phyloP scores from a whole-genome alignment of 441 rosid species.

The Jatropha podagrica region DNA sequence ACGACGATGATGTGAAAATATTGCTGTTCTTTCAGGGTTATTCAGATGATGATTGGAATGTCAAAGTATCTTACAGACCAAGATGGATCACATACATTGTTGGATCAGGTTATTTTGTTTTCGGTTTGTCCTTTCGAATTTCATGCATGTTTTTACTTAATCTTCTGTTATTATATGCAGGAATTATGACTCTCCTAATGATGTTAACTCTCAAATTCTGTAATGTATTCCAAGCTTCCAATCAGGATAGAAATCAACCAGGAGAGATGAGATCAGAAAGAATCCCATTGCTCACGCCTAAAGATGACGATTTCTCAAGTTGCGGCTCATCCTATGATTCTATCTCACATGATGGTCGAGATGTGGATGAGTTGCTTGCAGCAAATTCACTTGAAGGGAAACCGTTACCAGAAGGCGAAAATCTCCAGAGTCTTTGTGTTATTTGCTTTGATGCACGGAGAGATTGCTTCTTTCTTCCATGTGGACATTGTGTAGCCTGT shows the following conservation, averaged over 20 bases:
- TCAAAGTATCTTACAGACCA: slow-evolving; percentile 52
- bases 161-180: slow-evolving; percentile 27
- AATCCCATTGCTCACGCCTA: slow-evolving; percentile 40
- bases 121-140: slow-evolving; percentile 2
- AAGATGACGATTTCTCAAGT: slow-evolving; percentile 51
- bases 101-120: slow-evolving; percentile 43
- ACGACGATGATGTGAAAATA: no score
- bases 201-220: slow-evolving; percentile 35
- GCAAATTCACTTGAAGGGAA: slow-evolving; percentile 26
- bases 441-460: slow-evolving; percentile 51
- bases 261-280: slow-evolving; percentile 30
- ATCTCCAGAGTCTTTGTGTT: slow-evolving; percentile 29
- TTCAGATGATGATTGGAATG: slow-evolving; percentile 32
- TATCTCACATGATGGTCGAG: slow-evolving; percentile 41
- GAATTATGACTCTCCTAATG: slow-evolving; percentile 39
- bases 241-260: slow-evolving; percentile 8
- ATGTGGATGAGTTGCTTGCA: slow-evolving; percentile 31
- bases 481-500: slow-evolving; percentile 61
- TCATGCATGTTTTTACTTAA: slow-evolving; percentile 10
- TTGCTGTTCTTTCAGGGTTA: slow-evolving; percentile 35
- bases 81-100: slow-evolving; percentile 50
- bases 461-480: slow-evolving; percentile 67
- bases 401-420: slow-evolving; percentile 32
- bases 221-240: slow-evolving; percentile 21
- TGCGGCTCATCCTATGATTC: slow-evolving; percentile 56